Evolutionary conservation across 75 land plant genomes (phyloP), one percentile per base, ranked within the genome.

Genomic region (Pinus albicaulis): DNA sequence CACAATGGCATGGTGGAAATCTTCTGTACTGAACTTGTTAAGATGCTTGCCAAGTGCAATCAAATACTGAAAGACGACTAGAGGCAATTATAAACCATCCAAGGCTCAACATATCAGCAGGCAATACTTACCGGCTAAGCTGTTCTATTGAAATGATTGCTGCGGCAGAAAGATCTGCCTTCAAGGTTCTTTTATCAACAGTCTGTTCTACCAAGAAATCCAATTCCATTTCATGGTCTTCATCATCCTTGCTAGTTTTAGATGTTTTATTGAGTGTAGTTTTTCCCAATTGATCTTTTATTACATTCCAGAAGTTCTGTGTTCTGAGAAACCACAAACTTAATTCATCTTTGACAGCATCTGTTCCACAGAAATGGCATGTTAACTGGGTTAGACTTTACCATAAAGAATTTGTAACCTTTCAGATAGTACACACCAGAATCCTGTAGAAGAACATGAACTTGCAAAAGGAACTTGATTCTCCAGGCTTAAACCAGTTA

Each of bases 311-410:
- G 63, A 60, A 60, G 63, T 3, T 25, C 23, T 60, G 63, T 24
- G 26, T 25, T 7, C 26, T 60, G 23, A 23, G 63, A 60, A 60
- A 25, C 63, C 63, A 60, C 63, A 60, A 60, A 60, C 26, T 60
- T 24, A 60, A 24, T 60, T 60, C 63, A 10, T 60, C 63, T 60
- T 60, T 60, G 63, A 60, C 63, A 60, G 26, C 63, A 60, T 60
- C 63, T 60, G 63, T 60, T 60, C 63, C 63, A 60, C 48, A 12
- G 63, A 60, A 60, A 60, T 60, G 63, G 31, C 11, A 60, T 60
- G 63, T 60, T 60, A 24, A 12, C 13, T 60, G 26, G 63, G 31
- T 60, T 61, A 61, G 63, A 61, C 23, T 59, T 59, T 19, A 59
- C 62, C 62, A 59, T 23, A 7, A 59, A 7, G 23, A 19, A 59